Evolutionary conservation across 202 grass and related monocot species (phyloP), one percentile per base, ranked within the genome.

Genomic region (Alloteropsis angusta): DNA sequence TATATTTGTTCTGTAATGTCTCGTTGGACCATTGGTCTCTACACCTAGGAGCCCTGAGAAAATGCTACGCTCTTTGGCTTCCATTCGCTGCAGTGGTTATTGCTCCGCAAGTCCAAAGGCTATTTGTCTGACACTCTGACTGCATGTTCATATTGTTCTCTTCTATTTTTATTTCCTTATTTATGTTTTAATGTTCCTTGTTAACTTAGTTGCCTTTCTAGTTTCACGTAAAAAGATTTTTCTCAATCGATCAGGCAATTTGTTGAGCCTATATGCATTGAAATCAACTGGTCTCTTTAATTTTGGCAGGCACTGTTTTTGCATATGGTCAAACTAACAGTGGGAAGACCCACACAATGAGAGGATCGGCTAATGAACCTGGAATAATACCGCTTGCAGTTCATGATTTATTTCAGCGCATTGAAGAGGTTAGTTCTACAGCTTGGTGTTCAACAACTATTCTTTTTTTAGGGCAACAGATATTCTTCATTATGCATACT

Each of bases 301-400:
- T 78, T 74, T 53, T 85, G 39, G 16, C 34, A 97, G 89, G 95
- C 54, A 98, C 95, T 22, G 95, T 97, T 76, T 98, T 98, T 82
- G 95, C 89, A 38, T 98, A 98, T 85, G 95, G 95, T 48, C 95
- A 98, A 90, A 98, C 91, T 10, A 98, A 91, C 48, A 98, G 95
- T 57, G 95, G 95, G n/a, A 97, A 98, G 83, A 98, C 95, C 7
- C 80, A 89, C 80, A 98, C 95, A 21, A 98, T 98, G 95, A 90
- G 90, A 79, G 95, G 95, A 54, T 92, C 85, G 36, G n/a, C n/a
- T 48, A 38, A 44, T 39, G 95, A 98, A 78, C 89, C 87, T 44
- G 91, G 95, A 71, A 94, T 98, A 59, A 98, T 98, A 61, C 87
- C 95, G 6, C 91, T 94, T 49, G 89, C 91, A 12, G 86, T 94